Conservation (phyloP, 2,329 filamentous ascomycete genomes). For the Neofusicoccum cordaticola region DNA sequence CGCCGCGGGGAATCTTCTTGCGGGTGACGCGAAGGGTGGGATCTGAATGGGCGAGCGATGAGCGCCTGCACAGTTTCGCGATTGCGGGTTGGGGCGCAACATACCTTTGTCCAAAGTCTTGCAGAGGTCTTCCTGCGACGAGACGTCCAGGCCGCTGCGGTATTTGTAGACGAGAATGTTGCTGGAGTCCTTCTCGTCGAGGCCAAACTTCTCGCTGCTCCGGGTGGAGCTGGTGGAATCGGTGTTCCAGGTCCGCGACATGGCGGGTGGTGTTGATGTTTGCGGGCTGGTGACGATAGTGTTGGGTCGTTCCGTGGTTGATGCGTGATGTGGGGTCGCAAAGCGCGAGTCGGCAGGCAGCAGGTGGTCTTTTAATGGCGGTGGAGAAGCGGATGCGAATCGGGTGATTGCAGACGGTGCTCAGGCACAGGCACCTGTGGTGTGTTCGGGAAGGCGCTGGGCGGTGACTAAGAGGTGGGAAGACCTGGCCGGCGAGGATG, state of each 20-base stretch:
- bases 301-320: neutral
- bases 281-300: neutral
- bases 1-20: slow-evolving; percentile 46
- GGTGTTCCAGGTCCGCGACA: slow-evolving; percentile 43
- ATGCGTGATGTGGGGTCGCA: neutral
- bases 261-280: neutral
- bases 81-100: slow-evolving; percentile 17
- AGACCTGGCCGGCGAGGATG: neutral
- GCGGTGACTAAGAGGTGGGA: neutral
- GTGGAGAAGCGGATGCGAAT: neutral
- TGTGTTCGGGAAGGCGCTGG: neutral
- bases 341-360: neutral
- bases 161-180: slow-evolving; percentile 48
- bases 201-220: slow-evolving; percentile 41
- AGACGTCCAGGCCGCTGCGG: slow-evolving; percentile 42
- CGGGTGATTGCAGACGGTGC: neutral
- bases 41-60: slow-evolving; percentile 30
- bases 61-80: neutral
- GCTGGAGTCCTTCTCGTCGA: slow-evolving; percentile 43
- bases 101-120: slow-evolving; percentile 35
- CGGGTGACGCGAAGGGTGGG: slow-evolving; percentile 45
- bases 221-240: slow-evolving; percentile 41
- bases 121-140: slow-evolving; percentile 46
- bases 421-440: neutral
- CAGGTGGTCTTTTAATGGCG: neutral